These are phyloP conservation scores for Fusarium goolgardi DNA, from an alignment of 2,329 filamentous ascomycete species.

Conservation along the genomic window DNA sequence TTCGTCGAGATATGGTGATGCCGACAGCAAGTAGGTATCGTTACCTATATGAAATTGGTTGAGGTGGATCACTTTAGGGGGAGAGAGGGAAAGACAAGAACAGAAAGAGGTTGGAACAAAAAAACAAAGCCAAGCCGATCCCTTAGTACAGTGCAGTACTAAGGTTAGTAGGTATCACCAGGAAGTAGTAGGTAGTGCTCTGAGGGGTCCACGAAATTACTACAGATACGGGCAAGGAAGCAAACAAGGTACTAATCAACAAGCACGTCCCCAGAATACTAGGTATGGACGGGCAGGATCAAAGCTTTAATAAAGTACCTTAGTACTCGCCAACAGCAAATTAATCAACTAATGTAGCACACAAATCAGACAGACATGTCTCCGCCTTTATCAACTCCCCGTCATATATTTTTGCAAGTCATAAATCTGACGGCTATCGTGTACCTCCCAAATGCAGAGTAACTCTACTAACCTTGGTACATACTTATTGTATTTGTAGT, in stretches of 20 bases:
- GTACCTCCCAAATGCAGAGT: background rate
- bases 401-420: background rate
- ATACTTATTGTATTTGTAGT: background rate
- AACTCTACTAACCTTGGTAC: background rate
- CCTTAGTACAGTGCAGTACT: background rate
- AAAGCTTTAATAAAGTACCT: slow-evolving; percentile 12
- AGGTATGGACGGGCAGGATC: background rate
- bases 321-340: background rate
- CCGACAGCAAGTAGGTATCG: background rate
- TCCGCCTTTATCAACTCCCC: background rate
- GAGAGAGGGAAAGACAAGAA: background rate
- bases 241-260: background rate
- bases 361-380: background rate
- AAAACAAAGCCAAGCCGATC: slow-evolving; percentile 7
- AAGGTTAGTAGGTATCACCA: background rate
- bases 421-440: background rate
- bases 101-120: slow-evolving; percentile 4
- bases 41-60: background rate
- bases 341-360: background rate
- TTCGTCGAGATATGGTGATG: slow-evolving; percentile 3
- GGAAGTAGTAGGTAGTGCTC: background rate
- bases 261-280: slow-evolving; percentile 12
- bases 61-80: slow-evolving; percentile 1
- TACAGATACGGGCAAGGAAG: background rate
- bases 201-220: slow-evolving; percentile 17